Evolutionary conservation across 495 filamentous ascomycete species (phyloP), one percentile per base, ranked within the genome.

Genomic region (Penicillium turbatum): DNA sequence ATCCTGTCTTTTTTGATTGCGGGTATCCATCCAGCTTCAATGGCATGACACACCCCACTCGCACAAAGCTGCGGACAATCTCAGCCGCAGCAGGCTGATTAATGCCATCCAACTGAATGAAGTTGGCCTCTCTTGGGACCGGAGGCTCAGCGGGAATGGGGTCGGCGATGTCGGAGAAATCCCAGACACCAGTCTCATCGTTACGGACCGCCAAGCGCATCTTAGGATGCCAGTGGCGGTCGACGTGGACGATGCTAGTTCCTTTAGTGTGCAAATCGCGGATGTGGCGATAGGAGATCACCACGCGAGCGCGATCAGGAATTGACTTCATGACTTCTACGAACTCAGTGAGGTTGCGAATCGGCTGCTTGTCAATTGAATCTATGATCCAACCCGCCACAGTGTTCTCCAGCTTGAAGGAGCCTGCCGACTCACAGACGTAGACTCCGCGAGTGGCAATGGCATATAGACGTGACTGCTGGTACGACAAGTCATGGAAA

Each of bases 11-110:
- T 36, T 89, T 79, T 36, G 90, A 84, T 63, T 90, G 86, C 1
- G 93, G 95, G 63, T 95, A 99, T 32, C 93, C 93, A 66, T 99
- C 95, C 3, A 99, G 79, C 72, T 97, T 97, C 53, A 97, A 69
- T 2, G 93, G 93, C 86, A 97, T 90, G 16, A 84, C 86, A 57
- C 91, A 96, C 15, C 85, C 84, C 27, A 99, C 86, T 8, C 92
- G 86, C 31, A 99, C 93, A 63, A 99, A 99, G 67, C 90, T 95
- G 54, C 90, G 83, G 38, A 99, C 86, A 55, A 97, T 81, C 62
- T 96, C 92, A 8, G 90, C 90, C 5, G 92, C 90, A 37, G 90
- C 89, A 17, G 90, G 88, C 65, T 96, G 86, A 48, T 84, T 86
- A n/a, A 90, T 85, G 61, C 90, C 89, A 61, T 95, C 88, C 32